Conservation (phyloP, 345 rosid species). For the Erucastrum elatum region DNA sequence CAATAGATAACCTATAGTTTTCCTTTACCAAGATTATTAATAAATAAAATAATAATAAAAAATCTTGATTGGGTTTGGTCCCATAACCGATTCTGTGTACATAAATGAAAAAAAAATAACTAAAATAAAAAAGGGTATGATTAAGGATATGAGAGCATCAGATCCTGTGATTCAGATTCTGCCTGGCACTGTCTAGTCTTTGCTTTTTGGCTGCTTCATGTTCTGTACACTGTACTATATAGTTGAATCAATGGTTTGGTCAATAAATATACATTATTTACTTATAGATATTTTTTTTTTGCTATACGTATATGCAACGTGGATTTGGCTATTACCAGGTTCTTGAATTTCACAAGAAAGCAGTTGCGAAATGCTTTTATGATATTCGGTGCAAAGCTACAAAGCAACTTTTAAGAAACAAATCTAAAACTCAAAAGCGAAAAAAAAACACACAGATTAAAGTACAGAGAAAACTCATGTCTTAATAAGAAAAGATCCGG, state of each 20-base stretch:
- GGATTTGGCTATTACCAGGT: slow-evolving; percentile 5
- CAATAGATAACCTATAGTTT: slow-evolving; percentile 22
- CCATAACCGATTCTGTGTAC: slow-evolving; percentile 15
- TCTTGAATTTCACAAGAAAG: not conserved
- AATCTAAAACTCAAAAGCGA: not conserved
- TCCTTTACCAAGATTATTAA: not conserved
- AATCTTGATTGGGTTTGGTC: slow-evolving; percentile 35
- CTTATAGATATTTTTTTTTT: not conserved
- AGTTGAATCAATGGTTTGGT: slow-evolving; percentile 24
- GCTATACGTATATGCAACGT: not conserved
- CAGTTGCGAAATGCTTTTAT: slow-evolving; percentile 11
- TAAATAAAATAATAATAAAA: not conserved
- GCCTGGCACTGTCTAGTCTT: slow-evolving; percentile 35
- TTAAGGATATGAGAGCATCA: slow-evolving; percentile 34
- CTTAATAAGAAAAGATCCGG: slow-evolving; percentile 6
- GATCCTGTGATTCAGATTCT: slow-evolving; percentile 34
- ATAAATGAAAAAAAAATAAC: not conserved
- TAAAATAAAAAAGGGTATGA: slow-evolving; percentile 25
- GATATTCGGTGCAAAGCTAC: not conserved
- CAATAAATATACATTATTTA: slow-evolving; percentile 14
- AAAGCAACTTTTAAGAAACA: slow-evolving; percentile 17
- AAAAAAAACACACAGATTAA: not conserved
- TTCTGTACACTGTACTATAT: slow-evolving; percentile 33
- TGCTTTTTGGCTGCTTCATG: slow-evolving; percentile 42
- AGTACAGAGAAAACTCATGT: slow-evolving; percentile 24